Evolutionary conservation across 2,329 filamentous ascomycete species (phyloP), one percentile per base, ranked within the genome.

Genomic region (Alternaria sp.): DNA sequence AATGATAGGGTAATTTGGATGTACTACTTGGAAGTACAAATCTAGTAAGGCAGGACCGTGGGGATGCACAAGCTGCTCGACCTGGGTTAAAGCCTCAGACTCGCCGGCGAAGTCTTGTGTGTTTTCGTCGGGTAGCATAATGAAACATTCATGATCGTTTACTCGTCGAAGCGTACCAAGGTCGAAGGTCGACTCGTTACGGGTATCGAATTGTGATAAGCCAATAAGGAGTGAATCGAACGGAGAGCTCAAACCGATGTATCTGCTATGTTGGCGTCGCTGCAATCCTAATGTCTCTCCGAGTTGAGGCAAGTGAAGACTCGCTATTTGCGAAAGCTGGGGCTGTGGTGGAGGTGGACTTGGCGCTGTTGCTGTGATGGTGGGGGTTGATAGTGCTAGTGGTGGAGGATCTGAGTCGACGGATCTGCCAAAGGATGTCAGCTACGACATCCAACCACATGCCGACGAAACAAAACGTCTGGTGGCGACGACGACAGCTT

Each of bases 181-280:
- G 37, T 90, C 85, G 56, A 92, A 83, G 23, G 90, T 85, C 71
- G 89, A 93, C 79, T 94, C 91, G 80, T 93, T 90, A 73, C 90
- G 89, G 29, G 88, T 88, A 78, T 94, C 90, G 76, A 93, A 93
- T 5, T 88, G 84, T 23, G 90, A 93, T 23, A 94, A 83, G 68
- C 91, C 90, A 77, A 94, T 91, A 54, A 95, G 83, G n/a, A 89
- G 89, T 14, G 90, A 90, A 74, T 95, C 91, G 72, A 93, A 92
- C 69, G 93, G 90, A 50, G 91, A 93, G 50, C 90, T 94, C 57
- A 90, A 86, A 26, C 91, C 91, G 68, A 95, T 91, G 72, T 94
- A 92, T 78, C 92, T 90, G 79, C 90, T 92, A 76, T 90, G 92
- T 60, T 90, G 87, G 76, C 92, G 89, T 71, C 86, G 82, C 74